Conservation (phyloP, 148 eudicot genomes). For the Nepenthes gracilis region DNA sequence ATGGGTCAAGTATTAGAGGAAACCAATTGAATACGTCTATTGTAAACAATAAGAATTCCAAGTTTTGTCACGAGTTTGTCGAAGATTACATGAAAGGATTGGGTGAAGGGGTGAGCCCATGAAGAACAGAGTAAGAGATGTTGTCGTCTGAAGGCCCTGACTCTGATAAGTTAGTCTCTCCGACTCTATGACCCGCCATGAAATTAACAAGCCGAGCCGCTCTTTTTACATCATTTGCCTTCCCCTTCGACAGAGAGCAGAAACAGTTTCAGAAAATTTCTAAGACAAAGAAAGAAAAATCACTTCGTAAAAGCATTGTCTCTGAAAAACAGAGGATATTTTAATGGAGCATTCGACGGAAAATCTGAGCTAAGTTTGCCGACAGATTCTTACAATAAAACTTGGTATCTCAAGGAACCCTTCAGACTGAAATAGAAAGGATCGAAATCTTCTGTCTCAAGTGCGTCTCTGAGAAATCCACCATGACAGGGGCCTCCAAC, state of each 20-base stretch:
- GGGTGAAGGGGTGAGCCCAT: constrained; percentile 27
- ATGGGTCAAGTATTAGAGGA: neutral
- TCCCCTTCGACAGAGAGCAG: neutral
- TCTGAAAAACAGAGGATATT: no score
- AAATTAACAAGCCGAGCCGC: constrained; percentile 6
- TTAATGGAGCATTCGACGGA: no score
- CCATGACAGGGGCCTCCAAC: no score
- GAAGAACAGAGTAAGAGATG: constrained; percentile 44
- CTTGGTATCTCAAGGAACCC: no score
- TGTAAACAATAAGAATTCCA: neutral
- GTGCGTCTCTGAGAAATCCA: no score
- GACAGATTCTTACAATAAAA: no score
- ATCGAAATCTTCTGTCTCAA: no score
- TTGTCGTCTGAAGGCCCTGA: constrained; percentile 56
- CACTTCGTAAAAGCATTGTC: no score
- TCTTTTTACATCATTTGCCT: constrained; percentile 17
- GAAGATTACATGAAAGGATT: constrained; percentile 50
- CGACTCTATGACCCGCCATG: constrained; percentile 75
- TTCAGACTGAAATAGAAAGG: no score
- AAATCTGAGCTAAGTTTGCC: no score
- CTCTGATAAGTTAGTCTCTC: constrained; percentile 44
- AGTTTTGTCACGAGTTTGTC: neutral
- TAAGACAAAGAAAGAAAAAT: no score
- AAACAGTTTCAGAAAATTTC: neutral
- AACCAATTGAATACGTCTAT: neutral